Conservation (phyloP, 148 eudicot genomes). For the Polygonum maritimum region DNA sequence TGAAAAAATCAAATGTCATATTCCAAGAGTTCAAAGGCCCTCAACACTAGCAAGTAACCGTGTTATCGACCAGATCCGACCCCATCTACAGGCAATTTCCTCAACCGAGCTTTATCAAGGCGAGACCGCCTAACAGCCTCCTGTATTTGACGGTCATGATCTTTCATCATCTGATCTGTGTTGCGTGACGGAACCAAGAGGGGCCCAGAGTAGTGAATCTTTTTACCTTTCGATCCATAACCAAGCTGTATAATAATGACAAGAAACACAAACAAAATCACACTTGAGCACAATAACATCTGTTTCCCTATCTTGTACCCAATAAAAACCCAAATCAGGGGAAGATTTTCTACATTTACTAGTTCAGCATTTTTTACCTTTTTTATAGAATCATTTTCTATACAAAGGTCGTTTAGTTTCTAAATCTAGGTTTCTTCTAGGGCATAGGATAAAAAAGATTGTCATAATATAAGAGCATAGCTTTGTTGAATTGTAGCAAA, state of each 20-base stretch:
- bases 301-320: too few species aligned
- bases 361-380: too few species aligned
- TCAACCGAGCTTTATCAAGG: slow-evolving; percentile 54
- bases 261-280: background rate
- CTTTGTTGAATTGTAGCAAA: background rate
- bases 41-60: slow-evolving; percentile 3
- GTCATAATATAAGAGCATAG: background rate
- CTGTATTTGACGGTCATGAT: slow-evolving; percentile 86
- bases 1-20: background rate
- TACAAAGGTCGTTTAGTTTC: too few species aligned
- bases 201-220: slow-evolving; percentile 96
- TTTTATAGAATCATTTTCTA: too few species aligned
- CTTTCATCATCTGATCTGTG: slow-evolving; percentile 83
- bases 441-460: too few species aligned
- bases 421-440: too few species aligned
- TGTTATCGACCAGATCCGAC: background rate
- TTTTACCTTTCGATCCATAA: slow-evolving; percentile 74
- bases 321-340: too few species aligned
- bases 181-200: slow-evolving; percentile 75
- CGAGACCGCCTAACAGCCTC: slow-evolving; percentile 85
- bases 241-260: slow-evolving; percentile 39
- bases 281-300: background rate
- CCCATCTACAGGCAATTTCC: slow-evolving; percentile 31
- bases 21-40: background rate
- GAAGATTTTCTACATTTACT: too few species aligned